phyloP scores from a whole-genome alignment of 2,329 filamentous ascomycete genomes.

The Diaporthe batatas region DNA sequence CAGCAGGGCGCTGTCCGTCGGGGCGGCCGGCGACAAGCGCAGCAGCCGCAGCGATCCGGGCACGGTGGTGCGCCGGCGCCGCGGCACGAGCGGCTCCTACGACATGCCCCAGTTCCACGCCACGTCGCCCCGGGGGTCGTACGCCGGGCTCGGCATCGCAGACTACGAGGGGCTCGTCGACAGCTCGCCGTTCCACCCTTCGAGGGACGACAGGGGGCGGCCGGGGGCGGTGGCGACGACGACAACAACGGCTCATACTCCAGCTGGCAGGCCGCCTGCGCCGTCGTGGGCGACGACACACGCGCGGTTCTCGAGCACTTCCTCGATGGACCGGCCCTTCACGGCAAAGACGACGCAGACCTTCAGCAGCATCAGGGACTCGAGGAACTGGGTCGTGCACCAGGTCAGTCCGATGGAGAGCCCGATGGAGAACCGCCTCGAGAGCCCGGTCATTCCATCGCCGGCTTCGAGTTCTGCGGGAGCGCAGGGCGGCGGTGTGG shows the following conservation, averaged over 20 bases:
- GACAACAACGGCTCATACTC: no score
- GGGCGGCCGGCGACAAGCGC: not conserved
- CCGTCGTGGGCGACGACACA: constrained; percentile 44
- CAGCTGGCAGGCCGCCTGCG: constrained; percentile 28
- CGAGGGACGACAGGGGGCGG: constrained; percentile 41
- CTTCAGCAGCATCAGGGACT: constrained; percentile 1
- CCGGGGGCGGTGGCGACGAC: no score
- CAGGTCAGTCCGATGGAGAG: constrained; percentile 27
- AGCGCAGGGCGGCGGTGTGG: not conserved
- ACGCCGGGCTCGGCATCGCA: constrained; percentile 48
- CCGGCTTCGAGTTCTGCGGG: not conserved
- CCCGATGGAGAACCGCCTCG: constrained; percentile 6
- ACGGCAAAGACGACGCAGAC: constrained; percentile 29
- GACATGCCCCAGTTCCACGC: not conserved
- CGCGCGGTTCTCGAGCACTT: not conserved
- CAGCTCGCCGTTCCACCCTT: constrained; percentile 56
- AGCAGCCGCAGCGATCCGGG: constrained; percentile 2
- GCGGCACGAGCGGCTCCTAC: not conserved
- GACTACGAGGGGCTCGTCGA: constrained; percentile 52
- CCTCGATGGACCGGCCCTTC: constrained; percentile 17
- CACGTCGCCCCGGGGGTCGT: constrained; percentile 39
- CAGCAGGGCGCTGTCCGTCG: constrained; percentile 12
- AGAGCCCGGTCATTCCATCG: constrained; percentile 23
- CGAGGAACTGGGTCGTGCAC: constrained; percentile 26
- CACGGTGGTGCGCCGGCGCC: constrained; percentile 4